Conservation (phyloP, 441 rosid species). For the Biscutella auriculata region DNA sequence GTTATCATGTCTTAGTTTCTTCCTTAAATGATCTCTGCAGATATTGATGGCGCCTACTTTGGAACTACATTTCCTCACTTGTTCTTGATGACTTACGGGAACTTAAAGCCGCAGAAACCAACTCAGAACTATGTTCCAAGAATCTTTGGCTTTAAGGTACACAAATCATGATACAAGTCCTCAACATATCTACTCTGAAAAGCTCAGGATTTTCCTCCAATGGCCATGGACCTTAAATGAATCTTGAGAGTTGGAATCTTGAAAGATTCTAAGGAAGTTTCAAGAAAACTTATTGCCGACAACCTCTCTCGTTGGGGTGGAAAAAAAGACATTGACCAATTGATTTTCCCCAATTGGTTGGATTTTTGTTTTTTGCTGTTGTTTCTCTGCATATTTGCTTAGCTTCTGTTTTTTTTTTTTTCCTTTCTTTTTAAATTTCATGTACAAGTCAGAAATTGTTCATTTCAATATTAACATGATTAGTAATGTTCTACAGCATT, state of each 20-base stretch:
- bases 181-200: too few relatives aligned
- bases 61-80: constrained; percentile 92
- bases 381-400: neutral
- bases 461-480: neutral
- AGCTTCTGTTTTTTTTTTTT: neutral
- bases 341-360: neutral
- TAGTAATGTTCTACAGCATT: too few relatives aligned
- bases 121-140: constrained; percentile 60
- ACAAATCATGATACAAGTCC: constrained; percentile 28
- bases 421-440: neutral
- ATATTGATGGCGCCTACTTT: constrained; percentile 90
- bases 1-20: constrained; percentile 15
- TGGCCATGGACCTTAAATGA: too few relatives aligned
- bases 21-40: constrained; percentile 45
- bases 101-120: constrained; percentile 77
- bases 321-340: neutral
- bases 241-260: neutral
- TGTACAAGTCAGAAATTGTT: neutral
- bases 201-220: too few relatives aligned
- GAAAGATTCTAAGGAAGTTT: neutral
- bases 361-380: constrained; percentile 9
- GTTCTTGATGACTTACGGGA: constrained; percentile 81
- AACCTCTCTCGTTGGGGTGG: neutral
- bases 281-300: neutral
- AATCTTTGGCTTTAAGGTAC: constrained; percentile 89